Evolutionary conservation across 176 grass and related monocot genomes (phyloP), one percentile per base, ranked within the genome.

Genomic region (Elymus sibiricus): DNA sequence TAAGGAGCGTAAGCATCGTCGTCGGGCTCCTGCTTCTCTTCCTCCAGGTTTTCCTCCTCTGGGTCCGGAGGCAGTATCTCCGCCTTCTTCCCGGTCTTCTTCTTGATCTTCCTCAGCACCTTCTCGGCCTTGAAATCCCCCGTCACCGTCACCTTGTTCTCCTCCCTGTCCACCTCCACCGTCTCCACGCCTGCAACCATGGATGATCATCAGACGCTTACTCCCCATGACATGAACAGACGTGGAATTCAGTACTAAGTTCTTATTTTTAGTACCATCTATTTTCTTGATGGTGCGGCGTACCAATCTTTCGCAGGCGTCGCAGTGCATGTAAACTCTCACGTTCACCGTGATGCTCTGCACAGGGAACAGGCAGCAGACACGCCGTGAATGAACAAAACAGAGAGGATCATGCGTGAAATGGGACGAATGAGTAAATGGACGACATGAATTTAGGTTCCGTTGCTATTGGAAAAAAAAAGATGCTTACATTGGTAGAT

Each of bases 301-400:
- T 26, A 92, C 87, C 17, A 13, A 76, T 35, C 28, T 79, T 34
- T 92, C 90, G 12, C 87, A 92, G 53, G 87, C 74, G 38, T 92
- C 76, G 39, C 90, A 92, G 6, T 92, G 83, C 90, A 86, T 89
- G 79, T 86, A 84, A 1, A 92, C 59, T 35, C 42, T 89, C 66
- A 89, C 35, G 27, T 89, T 80, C 28, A 79, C 2, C 1, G 70
- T 85, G 63, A 85, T 37, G 82, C 39, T 85, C 89, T 88, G 85
- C 19, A 37, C 3, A 29, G 22, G 26, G 9, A 61, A 28, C 12
- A 25, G 9, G 5, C 3, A 25, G 21, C 8, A 72, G 14, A 16
- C 9, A 7, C 24, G 2, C 11, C 17, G n/a, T 71, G 64, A 28
- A 3, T 59, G 72, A 29, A 75, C 27, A 58, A 8, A 38, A 38